Conservation (phyloP, 768 basidiomycete species). For the Lactarius indigo region DNA sequence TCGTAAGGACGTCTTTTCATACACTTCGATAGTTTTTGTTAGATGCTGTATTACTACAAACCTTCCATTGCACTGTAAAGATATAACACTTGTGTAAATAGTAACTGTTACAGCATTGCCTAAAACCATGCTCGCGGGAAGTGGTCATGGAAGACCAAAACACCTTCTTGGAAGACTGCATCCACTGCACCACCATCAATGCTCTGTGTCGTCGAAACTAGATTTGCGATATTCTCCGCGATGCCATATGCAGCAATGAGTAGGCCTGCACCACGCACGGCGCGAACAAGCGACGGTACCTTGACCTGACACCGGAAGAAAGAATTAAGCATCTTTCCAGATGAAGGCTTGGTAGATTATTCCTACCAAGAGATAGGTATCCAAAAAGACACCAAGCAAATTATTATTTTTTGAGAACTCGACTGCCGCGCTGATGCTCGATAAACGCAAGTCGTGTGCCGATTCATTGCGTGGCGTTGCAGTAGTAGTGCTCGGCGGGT, state of each 20-base stretch:
- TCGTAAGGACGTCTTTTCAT: conserved; percentile 17
- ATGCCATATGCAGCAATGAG: conserved; percentile 82
- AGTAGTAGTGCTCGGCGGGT: conserved; percentile 39
- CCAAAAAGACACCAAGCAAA: conserved; percentile 85
- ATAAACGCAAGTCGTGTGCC: conserved; percentile 47
- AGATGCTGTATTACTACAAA: conserved; percentile 21
- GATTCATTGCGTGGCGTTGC: conserved; percentile 34
- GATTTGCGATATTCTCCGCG: conserved; percentile 38
- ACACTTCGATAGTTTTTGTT: conserved; percentile 2
- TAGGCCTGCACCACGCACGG: conserved; percentile 84
- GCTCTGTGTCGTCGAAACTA: conserved; percentile 34
- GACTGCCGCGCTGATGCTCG: conserved; percentile 85
- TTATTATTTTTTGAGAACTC: conserved; percentile 94
- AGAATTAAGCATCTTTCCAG: not conserved
- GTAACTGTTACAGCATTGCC: conserved; percentile 15
- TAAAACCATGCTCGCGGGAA: conserved; percentile 56
- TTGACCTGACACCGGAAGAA: conserved; percentile 51
- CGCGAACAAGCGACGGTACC: conserved; percentile 86
- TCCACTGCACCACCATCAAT: conserved; percentile 56
- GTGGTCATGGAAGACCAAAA: conserved; percentile 65
- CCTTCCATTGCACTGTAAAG: conserved; percentile 24
- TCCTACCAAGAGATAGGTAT: conserved; percentile 80
- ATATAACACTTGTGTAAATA: conserved; percentile 20
- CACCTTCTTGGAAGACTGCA: conserved; percentile 61
- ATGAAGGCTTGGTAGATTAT: conserved; percentile 11